Conservation (phyloP, 129 eudicot species). For the Pittosporum tobira region DNA sequence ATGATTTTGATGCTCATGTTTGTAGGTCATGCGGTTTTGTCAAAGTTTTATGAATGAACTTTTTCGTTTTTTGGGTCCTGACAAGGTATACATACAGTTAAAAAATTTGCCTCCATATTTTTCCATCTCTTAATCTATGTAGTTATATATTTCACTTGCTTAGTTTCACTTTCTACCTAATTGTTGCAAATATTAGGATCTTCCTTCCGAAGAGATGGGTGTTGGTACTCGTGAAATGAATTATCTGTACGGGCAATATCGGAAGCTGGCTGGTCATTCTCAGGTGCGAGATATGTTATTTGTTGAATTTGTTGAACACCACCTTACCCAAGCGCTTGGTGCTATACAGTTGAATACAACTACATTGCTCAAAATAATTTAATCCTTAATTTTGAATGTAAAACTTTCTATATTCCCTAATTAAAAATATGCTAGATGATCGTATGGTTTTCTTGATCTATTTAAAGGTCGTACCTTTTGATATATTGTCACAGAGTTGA, state of each 20-base stretch:
- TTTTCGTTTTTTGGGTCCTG: conserved; percentile 91
- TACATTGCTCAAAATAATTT: too few species aligned
- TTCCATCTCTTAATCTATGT: neutral
- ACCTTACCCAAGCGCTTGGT: neutral
- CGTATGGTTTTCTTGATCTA: neutral
- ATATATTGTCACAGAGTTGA: too few species aligned
- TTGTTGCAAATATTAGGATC: conserved; percentile 49
- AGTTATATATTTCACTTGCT: neutral
- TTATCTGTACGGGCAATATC: conserved; percentile 79
- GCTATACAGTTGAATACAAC: neutral
- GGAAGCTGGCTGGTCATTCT: conserved; percentile 84
- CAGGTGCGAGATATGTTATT: conserved; percentile 53
- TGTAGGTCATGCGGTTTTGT: conserved; percentile 89
- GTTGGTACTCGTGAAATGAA: conserved; percentile 98
- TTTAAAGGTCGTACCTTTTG: too few species aligned
- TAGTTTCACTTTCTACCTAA: neutral
- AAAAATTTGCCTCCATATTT: neutral
- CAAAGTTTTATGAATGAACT: conserved; percentile 95
- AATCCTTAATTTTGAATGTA: too few species aligned
- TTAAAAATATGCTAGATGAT: neutral
- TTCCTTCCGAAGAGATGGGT: conserved; percentile 93
- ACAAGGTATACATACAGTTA: conserved; percentile 56
- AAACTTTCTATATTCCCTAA: neutral
- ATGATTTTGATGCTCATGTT: conserved; percentile 10
- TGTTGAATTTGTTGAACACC: neutral